A percentile compares a stretch with the other conserved stretches of the same genome.
These are phyloP conservation scores for Petunia hybrid DNA, from an alignment of 305 asterid species.

Conservation along the genomic window DNA sequence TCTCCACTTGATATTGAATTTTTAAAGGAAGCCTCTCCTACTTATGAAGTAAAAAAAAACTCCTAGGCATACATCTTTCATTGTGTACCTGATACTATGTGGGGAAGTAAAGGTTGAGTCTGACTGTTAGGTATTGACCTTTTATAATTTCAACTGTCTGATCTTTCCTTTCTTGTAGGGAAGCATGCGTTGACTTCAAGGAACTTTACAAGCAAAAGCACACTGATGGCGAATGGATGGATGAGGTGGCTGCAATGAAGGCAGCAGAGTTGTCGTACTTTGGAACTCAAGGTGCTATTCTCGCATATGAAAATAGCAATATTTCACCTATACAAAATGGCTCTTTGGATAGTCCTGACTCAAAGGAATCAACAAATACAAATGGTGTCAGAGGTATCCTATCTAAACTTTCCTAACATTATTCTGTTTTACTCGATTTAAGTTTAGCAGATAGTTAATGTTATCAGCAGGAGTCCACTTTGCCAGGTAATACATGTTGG, in stretches of 20 bases:
- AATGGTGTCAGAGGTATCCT: slow-evolving; percentile 60
- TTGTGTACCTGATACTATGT: not conserved
- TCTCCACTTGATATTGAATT: not conserved
- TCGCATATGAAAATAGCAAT: slow-evolving; percentile 57
- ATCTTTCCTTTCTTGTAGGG: slow-evolving; percentile 48
- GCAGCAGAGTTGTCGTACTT: slow-evolving; percentile 64
- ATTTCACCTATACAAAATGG: slow-evolving; percentile 33
- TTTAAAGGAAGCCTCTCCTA: not conserved
- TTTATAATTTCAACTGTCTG: slow-evolving; percentile 10
- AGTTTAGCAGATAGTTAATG: not conserved
- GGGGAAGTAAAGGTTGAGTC: slow-evolving; percentile 17
- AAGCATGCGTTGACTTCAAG: slow-evolving; percentile 75
- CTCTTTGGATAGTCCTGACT: slow-evolving; percentile 60
- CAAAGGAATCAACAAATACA: slow-evolving; percentile 43
- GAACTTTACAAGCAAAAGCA: slow-evolving; percentile 81
- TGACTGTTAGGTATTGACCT: not conserved
- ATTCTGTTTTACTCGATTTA: not conserved
- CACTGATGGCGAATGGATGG: slow-evolving; percentile 84
- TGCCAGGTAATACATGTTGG: not conserved
- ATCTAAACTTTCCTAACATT: slow-evolving; percentile 7
- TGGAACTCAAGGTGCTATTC: slow-evolving; percentile 66
- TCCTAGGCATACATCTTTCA: not conserved
- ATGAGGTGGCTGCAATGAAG: slow-evolving; percentile 83
- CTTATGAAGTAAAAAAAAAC: not conserved
- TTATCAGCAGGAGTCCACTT: slow-evolving; percentile 20